phyloP scores from a whole-genome alignment of 441 rosid genomes.

The Pelargonium cotyledonis region DNA sequence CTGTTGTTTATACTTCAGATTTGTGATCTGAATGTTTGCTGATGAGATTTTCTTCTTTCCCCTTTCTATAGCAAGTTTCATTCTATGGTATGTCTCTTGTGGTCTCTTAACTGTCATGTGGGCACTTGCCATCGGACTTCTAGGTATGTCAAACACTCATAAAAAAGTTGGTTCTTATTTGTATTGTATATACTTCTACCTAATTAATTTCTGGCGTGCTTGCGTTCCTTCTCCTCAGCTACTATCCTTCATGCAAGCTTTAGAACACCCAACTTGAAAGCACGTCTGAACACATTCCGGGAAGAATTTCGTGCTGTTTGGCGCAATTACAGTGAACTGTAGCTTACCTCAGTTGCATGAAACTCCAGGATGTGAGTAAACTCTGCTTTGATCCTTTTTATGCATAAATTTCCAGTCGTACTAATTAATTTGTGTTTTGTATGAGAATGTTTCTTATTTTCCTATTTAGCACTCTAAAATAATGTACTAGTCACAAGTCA shows the following conservation, averaged over 20 bases:
- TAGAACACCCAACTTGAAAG: slow-evolving; percentile 94
- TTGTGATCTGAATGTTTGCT: slow-evolving; percentile 7
- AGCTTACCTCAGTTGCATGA: slow-evolving; percentile 19
- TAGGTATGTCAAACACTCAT: slow-evolving; percentile 43
- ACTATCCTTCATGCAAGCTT: slow-evolving; percentile 86
- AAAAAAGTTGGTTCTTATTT: slow-evolving; percentile 2
- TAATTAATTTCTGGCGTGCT: background rate
- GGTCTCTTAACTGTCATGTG: slow-evolving; percentile 75
- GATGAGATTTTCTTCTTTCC: slow-evolving; percentile 6
- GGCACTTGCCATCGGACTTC: slow-evolving; percentile 77
- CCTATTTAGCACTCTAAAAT: background rate
- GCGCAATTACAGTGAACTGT: slow-evolving; percentile 96
- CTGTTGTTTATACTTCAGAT: background rate
- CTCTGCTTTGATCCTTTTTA: slow-evolving; percentile 4
- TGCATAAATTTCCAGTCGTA: no score
- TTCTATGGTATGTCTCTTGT: slow-evolving; percentile 80
- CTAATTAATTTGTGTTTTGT: background rate
- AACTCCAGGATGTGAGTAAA: slow-evolving; percentile 28
- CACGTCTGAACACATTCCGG: slow-evolving; percentile 87
- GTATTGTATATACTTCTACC: slow-evolving; percentile 6
- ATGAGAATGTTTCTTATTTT: background rate
- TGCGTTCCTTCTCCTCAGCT: slow-evolving; percentile 31
- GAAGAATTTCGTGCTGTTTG: slow-evolving; percentile 97
- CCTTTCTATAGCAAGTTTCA: slow-evolving; percentile 49
- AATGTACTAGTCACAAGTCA: background rate